Percentiles rank a stretch among this genome's conserved stretches.
These are phyloP conservation scores for Colletotrichum sp. DNA, from an alignment of 2,329 filamentous ascomycete genomes.

Conservation along the genomic window DNA sequence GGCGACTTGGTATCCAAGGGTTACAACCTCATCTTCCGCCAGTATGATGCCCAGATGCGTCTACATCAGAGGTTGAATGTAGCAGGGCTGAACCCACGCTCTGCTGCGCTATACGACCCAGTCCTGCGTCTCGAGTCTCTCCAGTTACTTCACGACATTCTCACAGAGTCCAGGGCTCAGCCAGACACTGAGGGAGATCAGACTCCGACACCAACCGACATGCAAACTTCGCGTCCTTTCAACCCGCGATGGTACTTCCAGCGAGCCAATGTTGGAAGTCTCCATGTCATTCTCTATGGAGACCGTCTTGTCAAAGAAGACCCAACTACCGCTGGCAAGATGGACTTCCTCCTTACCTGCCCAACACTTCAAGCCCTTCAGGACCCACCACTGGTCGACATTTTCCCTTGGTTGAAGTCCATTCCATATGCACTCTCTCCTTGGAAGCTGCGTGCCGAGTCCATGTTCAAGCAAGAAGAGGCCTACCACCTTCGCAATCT, in stretches of 20 bases:
- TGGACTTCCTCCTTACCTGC: not conserved
- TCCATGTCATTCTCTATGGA: not conserved
- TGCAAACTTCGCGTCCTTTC: not conserved
- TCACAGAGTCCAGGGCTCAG: not conserved
- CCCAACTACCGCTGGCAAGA: not conserved
- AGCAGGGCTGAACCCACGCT: not conserved
- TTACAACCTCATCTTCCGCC: slow-evolving; percentile 1
- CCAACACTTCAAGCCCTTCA: not conserved
- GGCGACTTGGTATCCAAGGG: not conserved
- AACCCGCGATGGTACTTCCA: not conserved
- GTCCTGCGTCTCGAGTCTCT: not conserved
- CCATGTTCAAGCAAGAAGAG: not conserved
- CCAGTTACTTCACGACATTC: not conserved
- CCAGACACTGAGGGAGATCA: not conserved
- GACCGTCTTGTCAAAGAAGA: not conserved
- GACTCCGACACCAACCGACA: not conserved
- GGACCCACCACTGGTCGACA: not conserved
- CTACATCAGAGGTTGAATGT: not conserved
- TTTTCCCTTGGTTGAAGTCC: not conserved
- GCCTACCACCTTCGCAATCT: not conserved
- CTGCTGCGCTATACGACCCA: not conserved
- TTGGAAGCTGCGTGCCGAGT: not conserved
- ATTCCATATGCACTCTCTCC: not conserved
- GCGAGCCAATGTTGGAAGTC: not conserved
- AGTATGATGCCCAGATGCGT: not conserved